phyloP scores from a whole-genome alignment of 1,139 yeast genomes.

The Yamadazyma conglobata region DNA sequence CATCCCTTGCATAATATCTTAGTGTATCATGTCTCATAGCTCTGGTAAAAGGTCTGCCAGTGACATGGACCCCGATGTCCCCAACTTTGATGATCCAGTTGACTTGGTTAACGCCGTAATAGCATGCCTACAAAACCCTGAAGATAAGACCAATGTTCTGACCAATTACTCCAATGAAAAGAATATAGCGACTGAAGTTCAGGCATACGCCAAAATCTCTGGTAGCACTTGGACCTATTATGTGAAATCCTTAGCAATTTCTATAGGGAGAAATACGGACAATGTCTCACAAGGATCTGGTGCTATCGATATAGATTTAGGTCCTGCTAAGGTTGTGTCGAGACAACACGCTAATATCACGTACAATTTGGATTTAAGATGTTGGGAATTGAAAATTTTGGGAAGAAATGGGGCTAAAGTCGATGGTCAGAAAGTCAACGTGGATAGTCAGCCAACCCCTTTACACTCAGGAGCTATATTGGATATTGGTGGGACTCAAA shows the following conservation, averaged over 20 bases:
- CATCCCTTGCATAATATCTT: too few relatives aligned
- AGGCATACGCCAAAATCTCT: slow-evolving; percentile 93
- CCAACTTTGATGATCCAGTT: slow-evolving; percentile 40
- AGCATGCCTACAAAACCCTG: slow-evolving; percentile 45
- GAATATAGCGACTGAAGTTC: slow-evolving; percentile 79
- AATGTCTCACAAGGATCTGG: slow-evolving; percentile 14
- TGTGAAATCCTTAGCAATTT: slow-evolving; percentile 73
- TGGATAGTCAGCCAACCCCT: slow-evolving; percentile 49
- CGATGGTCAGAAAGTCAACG: slow-evolving; percentile 61
- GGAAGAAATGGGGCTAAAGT: slow-evolving; percentile 95
- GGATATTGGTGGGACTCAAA: slow-evolving; percentile 95
- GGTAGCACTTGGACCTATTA: slow-evolving; percentile 95
- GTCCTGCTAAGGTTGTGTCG: slow-evolving; percentile 94
- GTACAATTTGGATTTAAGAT: slow-evolving; percentile 68
- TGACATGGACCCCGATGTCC: slow-evolving; percentile 21
- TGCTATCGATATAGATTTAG: slow-evolving; percentile 82
- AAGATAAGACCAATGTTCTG: slow-evolving; percentile 50
- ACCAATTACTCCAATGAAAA: slow-evolving; percentile 58
- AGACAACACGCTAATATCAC: slow-evolving; percentile 83
- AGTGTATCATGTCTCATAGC: slow-evolving; percentile 18
- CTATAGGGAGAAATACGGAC: slow-evolving; percentile 86
- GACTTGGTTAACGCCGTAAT: slow-evolving; percentile 55
- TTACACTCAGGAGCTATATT: slow-evolving; percentile 82
- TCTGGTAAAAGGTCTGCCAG: slow-evolving; percentile 27
- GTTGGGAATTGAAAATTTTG: slow-evolving; percentile 79